Base-by-base conservation (phyloP, 176 grass and related monocot genomes). In the Oryza punctata region DNA sequence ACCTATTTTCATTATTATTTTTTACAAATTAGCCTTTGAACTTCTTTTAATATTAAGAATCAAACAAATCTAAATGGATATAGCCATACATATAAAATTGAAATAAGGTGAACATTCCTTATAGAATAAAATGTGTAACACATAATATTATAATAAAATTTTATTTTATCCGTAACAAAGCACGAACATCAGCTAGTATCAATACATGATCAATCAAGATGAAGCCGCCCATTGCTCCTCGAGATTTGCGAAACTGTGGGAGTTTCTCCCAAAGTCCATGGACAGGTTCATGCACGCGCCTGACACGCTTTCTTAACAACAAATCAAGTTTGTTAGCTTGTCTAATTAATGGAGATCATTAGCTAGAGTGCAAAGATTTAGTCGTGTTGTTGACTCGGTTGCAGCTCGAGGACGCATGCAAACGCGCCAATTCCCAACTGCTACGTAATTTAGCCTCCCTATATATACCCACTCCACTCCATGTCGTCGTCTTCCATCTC, bases 331-430 rank as follows among this genome's bases (percentile, higher is more conserved):
- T 13, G 26, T 65, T 49, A 8, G 40, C 18, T 25, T 3, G 25
- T 5, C 37, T 38, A 38, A 12, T 38, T 24, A 26, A 67, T 7
- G 49, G 32, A 59, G 23, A 3, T 16, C 10, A 18, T 9, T 18
- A 19, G 1, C 16, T 37, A 9, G 6, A 9, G 6, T 69, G 63
- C 64, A 59, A 26, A 32, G 69, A 77, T 67, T 19, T 1, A 29
- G 82, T 76, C 52, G 69, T 21, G 7, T 24, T 1, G 14, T 84
- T 84, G 87, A 89, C 82, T 64, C 16, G 63, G 87, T 49, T 49
- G 71, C 44, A 59, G 18, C 21, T 24, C 6, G 49, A 7, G 24
- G 18, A 61, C 21, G 57, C 63, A 66, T 30, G 63, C 63, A 27
- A 26, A 78, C 73, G 50, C 25, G 63, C 25, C 66, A n/a, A 81